Evolutionary conservation across 2,329 filamentous ascomycete species (phyloP), one percentile per base, ranked within the genome.

Genomic region (Beauveria australis): DNA sequence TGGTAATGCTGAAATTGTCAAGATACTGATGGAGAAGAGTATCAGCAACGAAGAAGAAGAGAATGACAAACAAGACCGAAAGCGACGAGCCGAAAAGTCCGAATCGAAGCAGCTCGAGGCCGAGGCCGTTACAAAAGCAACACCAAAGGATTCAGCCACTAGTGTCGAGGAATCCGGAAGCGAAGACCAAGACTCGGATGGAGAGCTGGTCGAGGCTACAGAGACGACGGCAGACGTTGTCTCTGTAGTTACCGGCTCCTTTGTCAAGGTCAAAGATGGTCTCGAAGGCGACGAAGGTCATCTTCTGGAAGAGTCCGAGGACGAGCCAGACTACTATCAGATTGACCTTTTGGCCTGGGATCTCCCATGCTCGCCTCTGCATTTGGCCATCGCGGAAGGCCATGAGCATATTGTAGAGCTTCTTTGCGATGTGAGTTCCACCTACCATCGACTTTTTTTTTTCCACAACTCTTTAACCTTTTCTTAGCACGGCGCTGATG

Each of bases 261-360:
- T 89, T 65, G 81, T 93, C 65, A 89, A 91, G 57, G 75, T 92
- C 62, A 78, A 79, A 52, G 75, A 75, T 22, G 73, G 74, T 22
- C 71, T 76, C n/a, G 70, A 76, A 5, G 59, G 68, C n/a, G 63
- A 63, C 8, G 66, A 67, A 0, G 74, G 79, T 33, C 75, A 80
- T 1, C 73, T 79, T 1, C 76, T 79, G 1, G 82, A 86, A 6
- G 82, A 85, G 7, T 67, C 68, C 8, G 79, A 84, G 1, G 80
- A 87, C 10, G 88, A 89, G 22, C 89, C 90, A 1, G 90, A 96
- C 71, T 82, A 92, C 57, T 93, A 89, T 70, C 85, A 94, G 65
- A 80, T 92, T 62, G 87, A 95, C 65, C 82, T 88, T 1, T 70
- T 89, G n/a, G 84, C 89, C 1, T 96, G 91, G 91, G 91, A 95